Evolutionary conservation across 1,284 basidiomycete species (phyloP), one percentile per base, ranked within the genome.

Genomic region (Cutaneotrichosporon cyanovorans): DNA sequence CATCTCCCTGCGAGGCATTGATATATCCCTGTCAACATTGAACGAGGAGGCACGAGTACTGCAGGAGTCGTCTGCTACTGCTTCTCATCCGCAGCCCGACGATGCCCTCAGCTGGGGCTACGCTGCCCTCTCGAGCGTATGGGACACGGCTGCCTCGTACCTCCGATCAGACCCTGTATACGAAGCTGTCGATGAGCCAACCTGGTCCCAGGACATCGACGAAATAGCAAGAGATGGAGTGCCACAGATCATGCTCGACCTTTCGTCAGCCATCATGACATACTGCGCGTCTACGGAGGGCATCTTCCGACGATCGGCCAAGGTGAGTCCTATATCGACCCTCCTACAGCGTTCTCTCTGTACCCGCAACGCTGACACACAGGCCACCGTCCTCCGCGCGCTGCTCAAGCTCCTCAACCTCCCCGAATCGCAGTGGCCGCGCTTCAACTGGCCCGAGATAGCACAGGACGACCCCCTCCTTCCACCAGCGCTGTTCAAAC

Each of bases 221-320:
- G 46, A 50, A 0, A 33, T 64, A 2, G 35, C 59, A 15, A 50
- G 37, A 16, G 34, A 35, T 0, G 61, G 60, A 7, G 25, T 63
- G 9, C 62, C 62, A 5, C 45, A 40, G 5, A 33, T 60, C 25
- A 28, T 68, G 4, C 37, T 40, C 0, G 46, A 56, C 2, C 40
- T 69, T 14, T 35, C 55, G n/a, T 41, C 42, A 4, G 55, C 53
- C 4, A 68, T 69, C 18, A 28, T 62, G 21, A 22, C n/a, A 5
- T 46, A 60, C 34, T 65, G 63, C 40, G 46, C 51, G 1, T 20
- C 5, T 1, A 59, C 56, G 0, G 65, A 68, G 45, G 67, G 67
- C 30, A 57, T 67, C 25, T 69, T 68, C 48, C 55, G 67, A 32
- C 49, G 61, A 12, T 45, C 55, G 2, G 51, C 62, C 2, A 59